A percentile compares a stretch with the other conserved stretches of the same genome.
Conservation (phyloP, 2,329 filamentous ascomycete species). For the Alternaria atra region DNA sequence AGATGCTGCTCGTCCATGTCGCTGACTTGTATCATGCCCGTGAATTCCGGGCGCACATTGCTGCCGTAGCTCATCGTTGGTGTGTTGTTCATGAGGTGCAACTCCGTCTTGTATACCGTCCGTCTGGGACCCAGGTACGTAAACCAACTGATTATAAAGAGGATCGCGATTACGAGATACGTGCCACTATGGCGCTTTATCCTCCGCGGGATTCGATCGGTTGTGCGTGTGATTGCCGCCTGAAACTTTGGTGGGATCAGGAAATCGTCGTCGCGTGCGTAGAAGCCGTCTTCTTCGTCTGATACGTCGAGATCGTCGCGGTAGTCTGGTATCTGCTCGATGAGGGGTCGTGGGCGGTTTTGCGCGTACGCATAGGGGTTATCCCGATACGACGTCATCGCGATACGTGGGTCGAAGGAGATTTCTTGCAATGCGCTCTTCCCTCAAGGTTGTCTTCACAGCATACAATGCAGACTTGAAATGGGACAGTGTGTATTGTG, state of each 20-base stretch:
- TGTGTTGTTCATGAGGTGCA: constrained; percentile 45
- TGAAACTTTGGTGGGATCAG: constrained; percentile 46
- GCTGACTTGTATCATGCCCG: constrained; percentile 60
- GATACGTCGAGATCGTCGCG: constrained; percentile 46
- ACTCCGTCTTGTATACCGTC: constrained; percentile 45
- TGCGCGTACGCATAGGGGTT: constrained; percentile 19
- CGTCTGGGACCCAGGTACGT: constrained; percentile 49
- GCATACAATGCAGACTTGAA: too few relatives aligned
- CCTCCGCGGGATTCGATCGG: constrained; percentile 45
- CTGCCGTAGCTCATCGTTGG: constrained; percentile 53
- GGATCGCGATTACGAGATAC: constrained; percentile 38
- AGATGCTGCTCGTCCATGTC: constrained; percentile 59
- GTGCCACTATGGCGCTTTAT: constrained; percentile 49
- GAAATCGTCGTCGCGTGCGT: constrained; percentile 47
- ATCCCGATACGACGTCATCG: constrained; percentile 39
- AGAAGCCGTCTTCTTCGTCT: constrained; percentile 52
- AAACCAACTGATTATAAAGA: constrained; percentile 49
- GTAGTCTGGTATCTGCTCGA: constrained; percentile 42
- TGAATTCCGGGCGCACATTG: constrained; percentile 59
- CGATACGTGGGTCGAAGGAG: neutral
- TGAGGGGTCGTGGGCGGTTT: constrained; percentile 34
- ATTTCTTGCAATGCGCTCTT: neutral
- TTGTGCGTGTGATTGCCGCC: constrained; percentile 32
- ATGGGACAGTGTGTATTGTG: neutral
- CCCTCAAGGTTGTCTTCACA: neutral